Conservation (phyloP, 78 protist genomes). For the Pigoraptor vietnamica region DNA sequence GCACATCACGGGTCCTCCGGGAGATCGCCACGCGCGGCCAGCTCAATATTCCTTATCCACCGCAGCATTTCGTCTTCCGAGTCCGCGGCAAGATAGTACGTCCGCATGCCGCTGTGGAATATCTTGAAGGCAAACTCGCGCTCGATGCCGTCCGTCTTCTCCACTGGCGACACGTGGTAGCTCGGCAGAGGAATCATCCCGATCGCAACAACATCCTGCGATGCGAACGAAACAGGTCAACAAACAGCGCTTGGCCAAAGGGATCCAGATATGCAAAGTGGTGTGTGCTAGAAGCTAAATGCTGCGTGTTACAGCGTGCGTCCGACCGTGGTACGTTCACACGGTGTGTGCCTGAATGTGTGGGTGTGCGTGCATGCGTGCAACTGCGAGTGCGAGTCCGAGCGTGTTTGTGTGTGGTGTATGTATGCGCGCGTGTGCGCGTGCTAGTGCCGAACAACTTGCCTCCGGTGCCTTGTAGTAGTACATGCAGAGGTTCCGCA, state of each 20-base stretch:
- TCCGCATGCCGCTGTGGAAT: background rate
- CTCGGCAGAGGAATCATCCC: conserved; percentile 2
- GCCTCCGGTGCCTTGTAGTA: conserved; percentile 12
- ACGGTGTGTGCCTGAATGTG: background rate
- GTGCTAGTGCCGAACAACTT: too few relatives aligned
- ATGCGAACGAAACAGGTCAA: too few relatives aligned
- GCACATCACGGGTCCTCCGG: too few relatives aligned
- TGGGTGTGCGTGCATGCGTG: background rate
- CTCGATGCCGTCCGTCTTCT: background rate
- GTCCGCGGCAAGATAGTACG: background rate
- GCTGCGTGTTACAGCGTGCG: too few relatives aligned
- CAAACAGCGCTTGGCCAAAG: too few relatives aligned
- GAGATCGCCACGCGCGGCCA: background rate
- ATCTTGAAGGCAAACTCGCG: background rate
- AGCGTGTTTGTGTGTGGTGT: background rate
- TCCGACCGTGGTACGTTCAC: too few relatives aligned
- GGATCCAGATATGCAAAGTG: too few relatives aligned
- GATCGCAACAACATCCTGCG: background rate
- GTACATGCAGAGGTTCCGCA: background rate
- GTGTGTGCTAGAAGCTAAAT: too few relatives aligned
- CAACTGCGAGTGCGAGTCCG: too few relatives aligned
- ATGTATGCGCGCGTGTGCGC: background rate
- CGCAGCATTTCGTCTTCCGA: background rate
- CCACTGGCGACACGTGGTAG: background rate
- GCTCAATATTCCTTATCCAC: background rate